Evolutionary conservation across 2,329 filamentous ascomycete species (phyloP).

Genomic region (Verticillium alfalfae): DNA sequence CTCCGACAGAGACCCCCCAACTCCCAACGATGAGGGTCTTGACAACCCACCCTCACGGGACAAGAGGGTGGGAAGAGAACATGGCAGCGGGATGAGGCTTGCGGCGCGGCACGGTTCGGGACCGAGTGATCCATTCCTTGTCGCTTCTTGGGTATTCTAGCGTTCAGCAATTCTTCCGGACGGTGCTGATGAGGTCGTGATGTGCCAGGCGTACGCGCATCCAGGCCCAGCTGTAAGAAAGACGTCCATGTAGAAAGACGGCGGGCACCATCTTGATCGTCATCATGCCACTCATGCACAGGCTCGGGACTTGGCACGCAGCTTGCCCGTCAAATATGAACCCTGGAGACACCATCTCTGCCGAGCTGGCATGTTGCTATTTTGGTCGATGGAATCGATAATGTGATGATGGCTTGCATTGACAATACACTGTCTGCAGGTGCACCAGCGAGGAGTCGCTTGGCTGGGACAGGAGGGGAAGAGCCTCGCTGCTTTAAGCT

Average conservation of each 20-base stretch:
- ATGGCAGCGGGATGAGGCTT: background rate
- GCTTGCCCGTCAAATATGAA: background rate
- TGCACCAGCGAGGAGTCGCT: background rate
- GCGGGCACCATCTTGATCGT: background rate
- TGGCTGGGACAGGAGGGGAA: background rate
- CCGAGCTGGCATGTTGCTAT: background rate
- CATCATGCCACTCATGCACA: background rate
- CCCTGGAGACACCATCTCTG: background rate
- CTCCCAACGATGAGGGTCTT: background rate
- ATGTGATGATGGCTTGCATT: background rate
- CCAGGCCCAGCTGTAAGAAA: too few species aligned
- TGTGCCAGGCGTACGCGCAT: too few species aligned
- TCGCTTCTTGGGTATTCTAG: background rate
- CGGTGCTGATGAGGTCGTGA: too few species aligned
- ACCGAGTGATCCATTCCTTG: background rate
- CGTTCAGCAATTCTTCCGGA: background rate
- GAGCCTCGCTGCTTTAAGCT: background rate
- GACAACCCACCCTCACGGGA: background rate
- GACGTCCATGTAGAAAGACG: background rate
- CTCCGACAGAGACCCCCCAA: background rate
- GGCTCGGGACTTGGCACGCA: background rate
- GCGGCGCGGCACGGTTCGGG: background rate
- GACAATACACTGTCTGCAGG: background rate
- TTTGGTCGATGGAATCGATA: background rate
- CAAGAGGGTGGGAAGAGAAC: conserved; percentile 1